Percentiles rank a stretch among this genome's conserved stretches.
These are phyloP conservation scores for Aspergillus quadricinctus DNA, from an alignment of 2,329 filamentous ascomycete genomes.

Conservation along the genomic window DNA sequence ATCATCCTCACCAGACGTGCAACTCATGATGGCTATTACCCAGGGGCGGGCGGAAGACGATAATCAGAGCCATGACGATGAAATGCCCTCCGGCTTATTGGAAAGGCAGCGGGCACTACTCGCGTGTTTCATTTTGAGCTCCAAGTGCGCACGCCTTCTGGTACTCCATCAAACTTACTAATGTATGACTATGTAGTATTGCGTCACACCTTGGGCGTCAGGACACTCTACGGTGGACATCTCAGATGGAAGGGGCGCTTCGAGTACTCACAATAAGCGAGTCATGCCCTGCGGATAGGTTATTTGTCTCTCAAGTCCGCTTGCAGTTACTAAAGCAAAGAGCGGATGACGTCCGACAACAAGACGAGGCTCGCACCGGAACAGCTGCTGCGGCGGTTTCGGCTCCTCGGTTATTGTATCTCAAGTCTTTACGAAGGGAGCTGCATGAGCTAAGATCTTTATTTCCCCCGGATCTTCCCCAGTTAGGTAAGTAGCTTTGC, in stretches of 20 bases:
- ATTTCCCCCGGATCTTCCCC: slow-evolving; percentile 18
- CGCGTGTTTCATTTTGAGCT: slow-evolving; percentile 30
- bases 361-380: slow-evolving; percentile 18
- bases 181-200: slow-evolving; percentile 20
- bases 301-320: slow-evolving; percentile 34
- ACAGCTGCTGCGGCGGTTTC: slow-evolving; percentile 7
- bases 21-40: slow-evolving; percentile 29
- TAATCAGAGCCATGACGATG: slow-evolving; percentile 1
- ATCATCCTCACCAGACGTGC: slow-evolving; percentile 24
- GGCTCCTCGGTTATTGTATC: slow-evolving; percentile 21
- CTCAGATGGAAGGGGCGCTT: slow-evolving; percentile 38
- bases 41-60: slow-evolving; percentile 19
- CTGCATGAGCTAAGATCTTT: slow-evolving; percentile 28
- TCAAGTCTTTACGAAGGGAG: slow-evolving; percentile 28
- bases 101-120: slow-evolving; percentile 27
- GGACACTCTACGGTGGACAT: slow-evolving; percentile 35
- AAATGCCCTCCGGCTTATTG: slow-evolving; percentile 14
- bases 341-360: slow-evolving; percentile 27
- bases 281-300: slow-evolving; percentile 23
- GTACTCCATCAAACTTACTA: no score
- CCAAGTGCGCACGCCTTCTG: slow-evolving; percentile 22
- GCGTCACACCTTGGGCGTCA: slow-evolving; percentile 33
- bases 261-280: slow-evolving; percentile 22
- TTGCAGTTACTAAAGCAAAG: slow-evolving; percentile 33
- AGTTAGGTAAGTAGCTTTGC: slow-evolving; percentile 15